Percentiles rank a stretch among this genome's conserved stretches.
Evolutionary conservation across 208 protist species (phyloP).

Genomic region (Leishmania mexicana): DNA sequence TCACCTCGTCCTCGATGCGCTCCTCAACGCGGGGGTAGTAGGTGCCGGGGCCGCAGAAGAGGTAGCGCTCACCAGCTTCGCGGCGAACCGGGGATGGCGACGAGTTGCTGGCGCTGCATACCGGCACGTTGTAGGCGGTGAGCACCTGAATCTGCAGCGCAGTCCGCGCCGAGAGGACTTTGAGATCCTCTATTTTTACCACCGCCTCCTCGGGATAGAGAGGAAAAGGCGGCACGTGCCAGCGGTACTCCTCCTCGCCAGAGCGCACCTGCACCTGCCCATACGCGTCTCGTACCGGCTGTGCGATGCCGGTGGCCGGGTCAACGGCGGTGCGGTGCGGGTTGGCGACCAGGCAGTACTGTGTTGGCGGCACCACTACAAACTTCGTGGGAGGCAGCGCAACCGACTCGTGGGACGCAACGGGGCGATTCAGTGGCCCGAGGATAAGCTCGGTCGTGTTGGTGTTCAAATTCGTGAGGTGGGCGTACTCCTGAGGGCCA

Average conservation of each 20-base stretch:
- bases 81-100: slow-evolving; percentile 18
- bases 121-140: slow-evolving; percentile 52
- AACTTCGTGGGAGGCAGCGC: slow-evolving; percentile 46
- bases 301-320: slow-evolving; percentile 19
- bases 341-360: slow-evolving; percentile 69
- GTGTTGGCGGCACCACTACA: slow-evolving; percentile 47
- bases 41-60: slow-evolving; percentile 65
- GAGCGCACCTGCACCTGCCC: slow-evolving; percentile 82
- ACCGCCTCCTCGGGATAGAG: slow-evolving; percentile 91
- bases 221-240: slow-evolving; percentile 82
- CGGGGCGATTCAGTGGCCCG: slow-evolving; percentile 49
- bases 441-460: slow-evolving; percentile 61
- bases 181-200: slow-evolving; percentile 48
- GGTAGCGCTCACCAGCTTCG: slow-evolving; percentile 49
- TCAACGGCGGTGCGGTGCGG: slow-evolving; percentile 40
- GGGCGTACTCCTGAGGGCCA: slow-evolving; percentile 65
- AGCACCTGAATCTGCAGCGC: slow-evolving; percentile 56
- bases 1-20: slow-evolving; percentile 41
- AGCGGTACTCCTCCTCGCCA: slow-evolving; percentile 89
- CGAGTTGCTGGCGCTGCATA: not conserved
- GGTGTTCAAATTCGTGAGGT: slow-evolving; percentile 71
- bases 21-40: slow-evolving; percentile 81
- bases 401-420: slow-evolving; percentile 60
- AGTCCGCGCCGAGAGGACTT: slow-evolving; percentile 58
- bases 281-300: slow-evolving; percentile 53